Evolutionary conservation across 768 basidiomycete species (phyloP), one percentile per base, ranked within the genome.

Genomic region (Rhodotorula kratochvilovae): DNA sequence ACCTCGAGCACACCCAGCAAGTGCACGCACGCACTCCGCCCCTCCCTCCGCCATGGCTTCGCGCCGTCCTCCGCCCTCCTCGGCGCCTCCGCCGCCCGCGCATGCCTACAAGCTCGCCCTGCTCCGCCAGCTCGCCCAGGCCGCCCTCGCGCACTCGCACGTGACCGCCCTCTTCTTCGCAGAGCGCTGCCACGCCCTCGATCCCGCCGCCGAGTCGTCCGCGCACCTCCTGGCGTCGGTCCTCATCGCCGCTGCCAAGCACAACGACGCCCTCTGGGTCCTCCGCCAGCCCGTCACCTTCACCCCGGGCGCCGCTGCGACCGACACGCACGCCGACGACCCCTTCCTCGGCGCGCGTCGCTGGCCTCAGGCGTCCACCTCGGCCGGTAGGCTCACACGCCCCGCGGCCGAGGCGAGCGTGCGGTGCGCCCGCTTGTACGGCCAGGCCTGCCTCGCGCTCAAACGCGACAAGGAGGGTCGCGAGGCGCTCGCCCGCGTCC

Each of bases 101-200:
- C n/a, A 29, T 27, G 58, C 8, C 39, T 31, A 29, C n/a, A 66
- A 48, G 53, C 15, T 35, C 17, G 8, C 45, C 2, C 57, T 75
- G n/a, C 63, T 75, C 19, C 48, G 45, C 35, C 45, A 57, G 5
- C 64, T 75, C 43, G 43, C 61, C 51, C 7, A 62, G 21, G 8
- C 53, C 23, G 46, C 35, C 25, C 67, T 75, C 54, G 1, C 39
- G 6, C 45, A 45, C 29, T 72, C 71, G 11, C 74, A 66, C n/a
- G 2, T 12, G 80, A 87, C 90, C 21, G 91, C 92, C 51, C 85
- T 91, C 57, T 95, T 95, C 83, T 90, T 90, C 82, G 90, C 91
- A 46, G 92, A 94, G 81, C 83, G 90, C 73, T 90, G 90, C 79
- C 89, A 85, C 79, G 85, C 87, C 51, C 81, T 90, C 80, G 87